Percentiles rank a stretch among this genome's conserved stretches.
Conservation (phyloP, 345 rosid genomes). For the Nephelium lappaceum region DNA sequence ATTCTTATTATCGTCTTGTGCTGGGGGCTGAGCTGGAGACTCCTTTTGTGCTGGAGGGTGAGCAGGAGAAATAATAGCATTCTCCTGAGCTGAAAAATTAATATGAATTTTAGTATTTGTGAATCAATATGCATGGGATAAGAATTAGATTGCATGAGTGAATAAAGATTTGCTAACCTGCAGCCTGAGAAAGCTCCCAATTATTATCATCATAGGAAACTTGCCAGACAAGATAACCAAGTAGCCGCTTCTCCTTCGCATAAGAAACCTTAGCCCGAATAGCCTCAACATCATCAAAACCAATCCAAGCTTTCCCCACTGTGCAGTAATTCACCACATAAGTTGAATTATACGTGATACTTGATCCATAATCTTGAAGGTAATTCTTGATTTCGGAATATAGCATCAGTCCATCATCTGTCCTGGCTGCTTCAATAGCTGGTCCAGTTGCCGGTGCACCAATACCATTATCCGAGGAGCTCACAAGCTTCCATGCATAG, state of each 20-base stretch:
- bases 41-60: too few relatives aligned
- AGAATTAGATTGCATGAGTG: too few relatives aligned
- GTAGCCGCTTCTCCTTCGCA: slow-evolving; percentile 36
- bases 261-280: slow-evolving; percentile 41
- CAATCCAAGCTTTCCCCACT: slow-evolving; percentile 35
- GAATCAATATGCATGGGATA: too few relatives aligned
- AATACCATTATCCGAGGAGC: not conserved
- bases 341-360: slow-evolving; percentile 28
- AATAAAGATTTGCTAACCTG: slow-evolving; percentile 23
- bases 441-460: slow-evolving; percentile 23
- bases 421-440: not conserved
- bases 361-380: slow-evolving; percentile 12
- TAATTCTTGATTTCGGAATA: slow-evolving; percentile 32
- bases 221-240: slow-evolving; percentile 44
- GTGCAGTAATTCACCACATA: slow-evolving; percentile 33
- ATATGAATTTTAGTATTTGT: too few relatives aligned
- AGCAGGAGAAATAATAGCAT: too few relatives aligned
- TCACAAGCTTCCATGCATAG: slow-evolving; percentile 28
- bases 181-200: slow-evolving; percentile 38
- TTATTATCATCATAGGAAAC: slow-evolving; percentile 35
- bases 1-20: too few relatives aligned
- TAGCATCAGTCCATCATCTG: slow-evolving; percentile 21
- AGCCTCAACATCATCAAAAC: slow-evolving; percentile 47
- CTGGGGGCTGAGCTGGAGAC: too few relatives aligned
- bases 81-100: too few relatives aligned